A percentile compares a stretch with the other conserved stretches of the same genome.
Evolutionary conservation across 768 basidiomycete genomes (phyloP).

Genomic region (Cytidiella melzeri): DNA sequence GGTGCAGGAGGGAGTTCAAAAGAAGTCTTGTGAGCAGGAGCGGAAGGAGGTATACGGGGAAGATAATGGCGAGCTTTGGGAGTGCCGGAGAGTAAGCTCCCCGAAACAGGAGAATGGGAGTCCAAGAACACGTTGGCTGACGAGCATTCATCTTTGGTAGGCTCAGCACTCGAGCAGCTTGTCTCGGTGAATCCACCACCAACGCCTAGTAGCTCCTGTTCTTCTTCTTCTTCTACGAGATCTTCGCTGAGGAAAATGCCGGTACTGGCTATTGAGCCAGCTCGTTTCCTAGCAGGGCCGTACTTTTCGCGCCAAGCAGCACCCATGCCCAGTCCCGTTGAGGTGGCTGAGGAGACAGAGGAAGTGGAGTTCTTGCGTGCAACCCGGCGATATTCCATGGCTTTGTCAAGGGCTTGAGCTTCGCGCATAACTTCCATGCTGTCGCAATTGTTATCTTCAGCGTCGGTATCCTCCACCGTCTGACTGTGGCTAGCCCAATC

Average conservation of each 20-base stretch:
- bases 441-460: slow-evolving; percentile 49
- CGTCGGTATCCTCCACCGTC: slow-evolving; percentile 49
- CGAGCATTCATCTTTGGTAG: slow-evolving; percentile 27
- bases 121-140: slow-evolving; percentile 24
- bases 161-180: slow-evolving; percentile 26
- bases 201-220: slow-evolving; percentile 61
- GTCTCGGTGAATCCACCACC: slow-evolving; percentile 54
- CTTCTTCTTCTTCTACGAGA: slow-evolving; percentile 78
- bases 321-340: slow-evolving; percentile 55
- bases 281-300: slow-evolving; percentile 53
- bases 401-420: slow-evolving; percentile 78
- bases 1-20: slow-evolving; percentile 50
- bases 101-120: slow-evolving; percentile 10
- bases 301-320: slow-evolving; percentile 60
- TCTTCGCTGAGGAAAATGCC: slow-evolving; percentile 74
- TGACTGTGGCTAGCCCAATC: slow-evolving; percentile 73
- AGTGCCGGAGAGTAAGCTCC: slow-evolving; percentile 18
- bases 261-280: slow-evolving; percentile 68
- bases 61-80: slow-evolving; percentile 21
- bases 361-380: slow-evolving; percentile 69
- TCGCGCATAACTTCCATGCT: slow-evolving; percentile 60
- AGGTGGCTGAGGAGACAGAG: slow-evolving; percentile 43
- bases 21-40: slow-evolving; percentile 41
- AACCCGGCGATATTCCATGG: slow-evolving; percentile 79
- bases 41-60: slow-evolving; percentile 18